Evolutionary conservation across 2,329 filamentous ascomycete genomes (phyloP), one percentile per base, ranked within the genome.

Genomic region (Microcyclosporella mali): DNA sequence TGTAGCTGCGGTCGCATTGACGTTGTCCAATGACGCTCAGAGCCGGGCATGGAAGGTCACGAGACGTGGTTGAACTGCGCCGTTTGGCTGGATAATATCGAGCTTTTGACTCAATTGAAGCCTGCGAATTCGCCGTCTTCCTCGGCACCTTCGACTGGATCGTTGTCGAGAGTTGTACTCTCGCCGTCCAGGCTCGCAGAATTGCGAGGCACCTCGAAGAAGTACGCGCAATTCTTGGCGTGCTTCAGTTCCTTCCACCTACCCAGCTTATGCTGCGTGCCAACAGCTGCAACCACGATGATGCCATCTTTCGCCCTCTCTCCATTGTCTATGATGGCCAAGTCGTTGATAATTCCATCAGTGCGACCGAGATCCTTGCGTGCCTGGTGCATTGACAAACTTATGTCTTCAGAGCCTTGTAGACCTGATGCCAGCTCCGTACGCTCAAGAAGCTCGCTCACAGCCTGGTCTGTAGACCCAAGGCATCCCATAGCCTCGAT

Each of bases 271-370:
- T 89, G 85, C 66, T 95, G 87, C 59, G 85, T 90, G 28, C 86
- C 88, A 1, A 94, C 77, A 12, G 84, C 92, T n/a, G 82, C 86
- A 10, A 94, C 82, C 19, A 97, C 77, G 56, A 86, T 90, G 2
- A 95, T 66, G 1, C 88, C 88, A 33, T 72, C 69, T 53, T 78
- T 80, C 25, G 84, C 85, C 46, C 82, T 73, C 14, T 88, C 83
- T 3, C 88, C 88, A 14, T 86, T 76, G 64, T 97, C 92, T 55
- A 92, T 88, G 11, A 95, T 76, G 1, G 85, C 79, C 46, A 98
- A 82, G 55, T 86, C 88, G 60, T 97, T 98, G 53, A 98, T 74
- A 6, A 97, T 74, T 32, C 92, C 92, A 56, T 77, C 78, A 41
- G 88, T 73, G 7, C 41, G 16, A 17, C 47, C 46, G 9, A 49